Evolutionary conservation across 805 yeast genomes (phyloP).

Genomic region (Tetrapisispora pingtungensis): DNA sequence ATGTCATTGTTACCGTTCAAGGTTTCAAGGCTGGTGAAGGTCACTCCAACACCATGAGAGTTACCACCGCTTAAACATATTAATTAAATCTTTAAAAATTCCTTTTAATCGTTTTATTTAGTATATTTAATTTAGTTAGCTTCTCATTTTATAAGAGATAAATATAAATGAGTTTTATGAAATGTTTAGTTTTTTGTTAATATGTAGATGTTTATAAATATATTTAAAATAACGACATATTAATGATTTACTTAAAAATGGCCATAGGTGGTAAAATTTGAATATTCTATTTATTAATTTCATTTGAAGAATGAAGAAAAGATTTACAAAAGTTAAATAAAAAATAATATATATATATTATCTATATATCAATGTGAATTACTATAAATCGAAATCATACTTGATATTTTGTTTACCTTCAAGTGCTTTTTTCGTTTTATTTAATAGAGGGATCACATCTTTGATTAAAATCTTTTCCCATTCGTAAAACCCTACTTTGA

Average conservation of each 20-base stretch:
- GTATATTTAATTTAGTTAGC: conserved; percentile 3
- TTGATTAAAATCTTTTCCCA: conserved; percentile 25
- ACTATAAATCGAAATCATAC: conserved; percentile 17
- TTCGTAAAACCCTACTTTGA: conserved; percentile 16
- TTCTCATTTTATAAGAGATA: conserved; percentile 1
- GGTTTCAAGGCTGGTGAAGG: conserved; percentile 99
- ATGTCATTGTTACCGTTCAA: conserved; percentile 86
- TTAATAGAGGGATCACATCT: conserved; percentile 19
- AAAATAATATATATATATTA: too few species aligned
- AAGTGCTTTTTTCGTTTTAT: conserved; percentile 16
- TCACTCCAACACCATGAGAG: conserved; percentile 97
- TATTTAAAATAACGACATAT: background rate
- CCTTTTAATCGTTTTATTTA: conserved; percentile 2
- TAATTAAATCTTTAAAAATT: background rate
- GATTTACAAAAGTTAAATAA: too few species aligned
- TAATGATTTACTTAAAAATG: background rate
- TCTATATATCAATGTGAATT: too few species aligned
- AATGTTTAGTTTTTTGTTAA: conserved; percentile 2
- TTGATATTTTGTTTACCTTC: conserved; percentile 17
- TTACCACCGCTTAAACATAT: conserved; percentile 53
- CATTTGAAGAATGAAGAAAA: too few species aligned
- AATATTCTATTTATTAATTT: too few species aligned
- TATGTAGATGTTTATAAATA: background rate
- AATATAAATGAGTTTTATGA: conserved; percentile 7
- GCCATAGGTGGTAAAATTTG: too few species aligned